Evolutionary conservation across 2,329 filamentous ascomycete species (phyloP).

Genomic region (Ceratocystis huliohia): DNA sequence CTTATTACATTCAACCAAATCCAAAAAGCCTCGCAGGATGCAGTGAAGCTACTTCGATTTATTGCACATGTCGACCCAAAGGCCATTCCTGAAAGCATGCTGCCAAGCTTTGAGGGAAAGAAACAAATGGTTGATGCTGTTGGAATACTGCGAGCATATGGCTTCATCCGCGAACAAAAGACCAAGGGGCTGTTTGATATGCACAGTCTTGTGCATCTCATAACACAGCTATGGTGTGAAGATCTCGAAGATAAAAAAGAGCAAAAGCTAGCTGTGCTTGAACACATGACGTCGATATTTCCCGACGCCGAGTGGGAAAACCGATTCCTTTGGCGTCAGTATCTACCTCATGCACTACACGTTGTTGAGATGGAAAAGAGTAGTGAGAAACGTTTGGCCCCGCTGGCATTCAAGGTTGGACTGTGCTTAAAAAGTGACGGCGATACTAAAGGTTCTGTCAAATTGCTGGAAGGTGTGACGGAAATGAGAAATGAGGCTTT

Average conservation of each 20-base stretch:
- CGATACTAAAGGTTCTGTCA: background rate
- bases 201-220: background rate
- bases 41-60: background rate
- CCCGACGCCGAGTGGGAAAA: fast-evolving
- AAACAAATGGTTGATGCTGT: background rate
- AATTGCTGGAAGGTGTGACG: background rate
- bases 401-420: background rate
- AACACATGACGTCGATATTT: background rate
- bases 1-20: background rate
- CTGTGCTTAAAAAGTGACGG: fast-evolving
- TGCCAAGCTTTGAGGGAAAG: background rate
- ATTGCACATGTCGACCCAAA: background rate
- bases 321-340: background rate
- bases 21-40: background rate
- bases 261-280: background rate
- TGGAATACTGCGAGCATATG: background rate
- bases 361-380: background rate
- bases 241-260: background rate
- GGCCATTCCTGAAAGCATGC: background rate
- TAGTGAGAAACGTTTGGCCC: no score
- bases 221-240: background rate
- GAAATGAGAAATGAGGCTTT: background rate
- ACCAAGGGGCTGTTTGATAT: background rate
- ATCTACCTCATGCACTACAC: background rate
- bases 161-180: background rate